Conservation (phyloP, 1,139 yeast genomes). For the Geotrichum carabidarum region DNA sequence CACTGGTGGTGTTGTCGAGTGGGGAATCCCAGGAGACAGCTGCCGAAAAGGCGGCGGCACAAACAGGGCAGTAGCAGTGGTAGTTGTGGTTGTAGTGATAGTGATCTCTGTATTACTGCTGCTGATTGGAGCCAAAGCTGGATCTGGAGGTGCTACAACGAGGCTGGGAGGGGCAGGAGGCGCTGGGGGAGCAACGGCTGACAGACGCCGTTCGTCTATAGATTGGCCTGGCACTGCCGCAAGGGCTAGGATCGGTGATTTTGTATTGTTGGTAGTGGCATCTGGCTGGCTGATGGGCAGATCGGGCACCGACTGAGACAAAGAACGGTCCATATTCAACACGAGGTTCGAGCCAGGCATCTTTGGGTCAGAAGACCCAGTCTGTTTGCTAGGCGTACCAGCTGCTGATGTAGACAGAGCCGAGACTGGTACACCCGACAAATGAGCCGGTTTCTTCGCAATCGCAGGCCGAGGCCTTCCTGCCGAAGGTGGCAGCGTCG, state of each 20-base stretch:
- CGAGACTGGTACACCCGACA: neutral
- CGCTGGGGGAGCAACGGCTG: neutral
- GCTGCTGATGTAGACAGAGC: neutral
- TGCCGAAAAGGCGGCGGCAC: constrained; percentile 17
- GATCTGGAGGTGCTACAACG: neutral
- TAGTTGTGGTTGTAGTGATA: no score
- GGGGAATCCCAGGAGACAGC: constrained; percentile 8
- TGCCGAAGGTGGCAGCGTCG: neutral
- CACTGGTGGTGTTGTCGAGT: neutral
- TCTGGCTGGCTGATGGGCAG: neutral
- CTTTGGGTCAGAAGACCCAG: neutral
- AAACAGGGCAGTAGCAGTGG: neutral
- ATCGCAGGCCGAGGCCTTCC: constrained; percentile 7
- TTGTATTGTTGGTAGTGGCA: neutral
- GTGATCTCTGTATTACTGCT: no score
- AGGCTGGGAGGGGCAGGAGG: constrained; percentile 1
- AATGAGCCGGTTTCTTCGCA: constrained; percentile 17
- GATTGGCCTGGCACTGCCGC: no score
- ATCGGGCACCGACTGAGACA: neutral
- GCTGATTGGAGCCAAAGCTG: neutral
- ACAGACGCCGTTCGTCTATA: neutral
- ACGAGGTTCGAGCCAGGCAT: no score
- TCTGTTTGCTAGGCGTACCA: neutral
- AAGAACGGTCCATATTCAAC: no score
- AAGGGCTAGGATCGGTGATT: neutral